Conservation (phyloP, 768 basidiomycete species). For the Termitomyces sp. region DNA sequence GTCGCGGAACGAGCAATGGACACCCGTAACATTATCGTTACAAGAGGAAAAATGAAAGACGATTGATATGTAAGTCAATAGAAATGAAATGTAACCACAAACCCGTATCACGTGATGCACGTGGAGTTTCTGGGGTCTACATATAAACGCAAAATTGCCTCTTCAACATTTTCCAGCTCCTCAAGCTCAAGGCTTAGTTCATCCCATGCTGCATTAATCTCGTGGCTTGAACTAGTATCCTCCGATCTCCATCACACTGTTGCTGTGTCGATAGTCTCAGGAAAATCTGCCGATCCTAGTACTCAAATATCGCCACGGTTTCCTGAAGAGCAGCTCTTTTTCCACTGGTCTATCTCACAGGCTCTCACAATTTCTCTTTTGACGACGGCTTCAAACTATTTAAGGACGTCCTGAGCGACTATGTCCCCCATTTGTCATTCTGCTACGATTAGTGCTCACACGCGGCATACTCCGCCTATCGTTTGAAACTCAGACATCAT, state of each 20-base stretch:
- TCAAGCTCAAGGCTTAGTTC: too few relatives aligned
- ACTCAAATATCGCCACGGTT: not conserved
- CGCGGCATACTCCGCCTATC: not conserved
- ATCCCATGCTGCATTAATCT: not conserved
- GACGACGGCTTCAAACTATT: not conserved
- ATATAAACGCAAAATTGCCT: not conserved
- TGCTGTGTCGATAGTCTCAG: not conserved
- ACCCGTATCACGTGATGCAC: not conserved
- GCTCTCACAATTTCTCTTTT: not conserved
- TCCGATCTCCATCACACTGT: not conserved
- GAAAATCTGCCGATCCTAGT: not conserved
- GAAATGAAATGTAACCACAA: not conserved
- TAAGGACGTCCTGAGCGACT: not conserved
- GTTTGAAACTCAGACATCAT: not conserved
- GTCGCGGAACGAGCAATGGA: constrained; percentile 19
- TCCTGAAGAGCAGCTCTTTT: not conserved
- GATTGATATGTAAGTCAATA: too few relatives aligned
- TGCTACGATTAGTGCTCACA: not conserved
- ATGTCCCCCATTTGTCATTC: not conserved
- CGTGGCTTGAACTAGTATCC: not conserved
- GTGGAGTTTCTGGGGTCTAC: not conserved
- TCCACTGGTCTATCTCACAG: not conserved
- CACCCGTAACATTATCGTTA: constrained; percentile 24
- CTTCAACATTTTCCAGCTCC: not conserved
- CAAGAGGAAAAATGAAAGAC: not conserved